phyloP scores from a whole-genome alignment of 257 asterid genomes.

The Thymus mandschuricus region DNA sequence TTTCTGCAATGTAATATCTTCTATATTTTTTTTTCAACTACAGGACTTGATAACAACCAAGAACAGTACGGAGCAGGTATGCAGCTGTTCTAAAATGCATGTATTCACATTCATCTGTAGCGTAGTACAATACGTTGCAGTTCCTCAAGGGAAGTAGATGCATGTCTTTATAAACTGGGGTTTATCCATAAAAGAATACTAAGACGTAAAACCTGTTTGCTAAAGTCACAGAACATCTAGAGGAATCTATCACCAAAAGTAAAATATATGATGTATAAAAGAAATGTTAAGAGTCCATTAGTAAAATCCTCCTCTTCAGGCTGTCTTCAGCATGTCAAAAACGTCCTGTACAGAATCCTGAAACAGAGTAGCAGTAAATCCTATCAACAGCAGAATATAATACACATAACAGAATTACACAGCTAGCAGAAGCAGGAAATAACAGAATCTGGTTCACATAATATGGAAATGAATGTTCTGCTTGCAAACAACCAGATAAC shows the following conservation, averaged over 20 bases:
- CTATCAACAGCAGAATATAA: slow-evolving; percentile 9
- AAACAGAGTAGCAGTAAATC: slow-evolving; percentile 2
- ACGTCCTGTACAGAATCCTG: slow-evolving; percentile 23
- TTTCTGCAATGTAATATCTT: slow-evolving; percentile 31
- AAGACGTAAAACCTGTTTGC: not conserved
- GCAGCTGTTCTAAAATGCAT: slow-evolving; percentile 6
- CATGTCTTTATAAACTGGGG: not conserved
- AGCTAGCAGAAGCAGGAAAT: not conserved
- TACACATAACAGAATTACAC: slow-evolving; percentile 14
- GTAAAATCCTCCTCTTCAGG: slow-evolving; percentile 16
- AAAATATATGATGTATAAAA: not conserved
- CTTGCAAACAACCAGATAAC: not conserved
- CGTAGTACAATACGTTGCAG: not conserved
- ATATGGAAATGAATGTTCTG: slow-evolving; percentile 6
- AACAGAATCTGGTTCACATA: not conserved
- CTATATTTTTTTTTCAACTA: slow-evolving; percentile 39
- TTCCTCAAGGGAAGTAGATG: slow-evolving; percentile 1
- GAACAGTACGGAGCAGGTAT: slow-evolving; percentile 80
- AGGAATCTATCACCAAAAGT: slow-evolving; percentile 1
- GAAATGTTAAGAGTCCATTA: slow-evolving; percentile 18
- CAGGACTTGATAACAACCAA: slow-evolving; percentile 75
- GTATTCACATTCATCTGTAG: slow-evolving; percentile 2
- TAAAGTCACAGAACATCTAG: slow-evolving; percentile 6
- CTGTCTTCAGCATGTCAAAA: slow-evolving; percentile 27
- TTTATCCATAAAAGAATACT: not conserved